Evolutionary conservation across 108 stramenopile genomes (phyloP), one percentile per base, ranked within the genome.

Genomic region (Discostella stelligeroides): DNA sequence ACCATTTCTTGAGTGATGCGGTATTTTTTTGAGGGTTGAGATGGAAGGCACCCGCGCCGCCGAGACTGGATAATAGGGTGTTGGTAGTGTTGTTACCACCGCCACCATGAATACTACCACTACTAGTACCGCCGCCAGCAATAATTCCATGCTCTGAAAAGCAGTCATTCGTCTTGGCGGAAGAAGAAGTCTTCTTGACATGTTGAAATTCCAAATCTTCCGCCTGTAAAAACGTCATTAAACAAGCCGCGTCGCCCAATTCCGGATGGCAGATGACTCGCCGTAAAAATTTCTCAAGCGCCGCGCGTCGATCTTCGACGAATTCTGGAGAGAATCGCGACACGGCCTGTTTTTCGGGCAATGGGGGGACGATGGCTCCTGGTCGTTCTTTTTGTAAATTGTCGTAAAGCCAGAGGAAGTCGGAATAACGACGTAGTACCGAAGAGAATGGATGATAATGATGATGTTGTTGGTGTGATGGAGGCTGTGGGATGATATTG

Each of bases 341-440:
- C 10, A 98, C 91, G 2, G 95, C 91, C 63, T 97, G 88, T 73
- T 99, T 99, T 58, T 98, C 98, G 0, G 98, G 98, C 45, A 99
- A 72, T 11, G 97, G 97, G n/a, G 98, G 98, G 12, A 98, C 81
- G 47, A 99, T 95, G 48, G 90, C 75, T 13, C 98, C 98, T 12
- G 97, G 92, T 18, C 89, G 83, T 73, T 96, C 95, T 43, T 67
- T 74, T 27, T 85, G 89, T 13, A 99, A 83, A n/a, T 84, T 80
- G 34, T 96, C 90, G 67, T 87, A 84, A 25, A 99, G 84, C 98
- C 98, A 99, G 29, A 94, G 75, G 78, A 99, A 99, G 80, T 99
- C 98, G 41, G 88, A 90, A 73, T 97, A 98, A 2, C 98, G 92
- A 24, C 98, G 86, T 37, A 96, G 61, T n/a, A 97, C 96, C 13